Percentiles rank a stretch among this genome's conserved stretches.
These are phyloP conservation scores for Rhytidhysteron rufulum DNA, from an alignment of 2,329 filamentous ascomycete genomes.

Conservation along the genomic window DNA sequence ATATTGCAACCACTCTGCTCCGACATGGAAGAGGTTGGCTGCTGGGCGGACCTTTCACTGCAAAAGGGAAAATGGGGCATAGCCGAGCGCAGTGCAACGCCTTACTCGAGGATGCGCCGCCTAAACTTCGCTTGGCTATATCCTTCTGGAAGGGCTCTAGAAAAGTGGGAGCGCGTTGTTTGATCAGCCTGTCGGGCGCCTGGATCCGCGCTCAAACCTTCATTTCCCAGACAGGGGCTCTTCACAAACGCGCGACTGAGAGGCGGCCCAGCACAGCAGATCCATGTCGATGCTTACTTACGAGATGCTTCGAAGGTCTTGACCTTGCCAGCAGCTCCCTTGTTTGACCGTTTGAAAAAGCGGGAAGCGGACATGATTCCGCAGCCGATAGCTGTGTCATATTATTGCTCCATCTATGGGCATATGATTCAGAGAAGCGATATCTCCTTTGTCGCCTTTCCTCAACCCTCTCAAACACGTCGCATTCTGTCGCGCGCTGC, in stretches of 20 bases:
- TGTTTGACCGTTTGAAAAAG: constrained; percentile 12
- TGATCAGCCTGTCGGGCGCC: constrained; percentile 13
- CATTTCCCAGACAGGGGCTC: constrained; percentile 1
- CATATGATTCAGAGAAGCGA: constrained; percentile 4
- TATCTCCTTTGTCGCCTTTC: constrained; percentile 12
- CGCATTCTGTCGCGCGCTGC: constrained; percentile 11
- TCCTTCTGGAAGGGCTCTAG: constrained; percentile 26
- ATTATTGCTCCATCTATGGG: neutral
- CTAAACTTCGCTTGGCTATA: constrained; percentile 17
- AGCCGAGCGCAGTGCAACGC: neutral
- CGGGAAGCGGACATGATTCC: constrained; percentile 10
- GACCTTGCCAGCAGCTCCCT: neutral
- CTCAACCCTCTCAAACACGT: constrained; percentile 22
- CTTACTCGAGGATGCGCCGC: constrained; percentile 8
- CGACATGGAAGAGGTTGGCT: neutral
- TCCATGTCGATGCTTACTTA: constrained; percentile 1
- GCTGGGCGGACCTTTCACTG: neutral
- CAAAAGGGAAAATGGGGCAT: neutral
- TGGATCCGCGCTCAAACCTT: neutral
- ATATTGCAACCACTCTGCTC: constrained; percentile 1
- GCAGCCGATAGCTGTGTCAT: constrained; percentile 11
- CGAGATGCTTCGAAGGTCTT: neutral
- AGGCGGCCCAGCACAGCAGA: neutral
- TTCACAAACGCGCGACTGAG: constrained; percentile 3
- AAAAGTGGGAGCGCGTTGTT: constrained; percentile 16